These are phyloP conservation scores for Gracilaria domingensis DNA, from an alignment of 23 red algal species.

Conservation along the genomic window DNA sequence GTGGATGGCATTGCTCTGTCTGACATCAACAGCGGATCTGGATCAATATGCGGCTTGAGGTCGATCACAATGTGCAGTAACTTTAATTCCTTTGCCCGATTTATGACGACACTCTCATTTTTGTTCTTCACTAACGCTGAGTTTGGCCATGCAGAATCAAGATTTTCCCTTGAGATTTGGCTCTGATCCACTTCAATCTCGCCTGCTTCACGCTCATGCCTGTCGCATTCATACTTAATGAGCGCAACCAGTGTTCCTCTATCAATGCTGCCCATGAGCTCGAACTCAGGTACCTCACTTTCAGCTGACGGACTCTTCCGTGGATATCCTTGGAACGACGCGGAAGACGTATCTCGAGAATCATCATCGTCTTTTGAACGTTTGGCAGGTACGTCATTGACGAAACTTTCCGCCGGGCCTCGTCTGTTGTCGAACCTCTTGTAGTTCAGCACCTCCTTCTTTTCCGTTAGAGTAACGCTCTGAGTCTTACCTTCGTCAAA, in stretches of 20 bases:
- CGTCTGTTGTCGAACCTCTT: neutral
- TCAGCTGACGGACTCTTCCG: neutral
- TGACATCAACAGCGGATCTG: slow-evolving; percentile 82
- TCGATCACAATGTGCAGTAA: slow-evolving; percentile 52
- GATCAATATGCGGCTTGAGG: slow-evolving; percentile 78
- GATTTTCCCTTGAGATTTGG: slow-evolving; percentile 36
- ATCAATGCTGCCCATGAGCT: slow-evolving; percentile 49
- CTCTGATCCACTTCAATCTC: slow-evolving; percentile 17
- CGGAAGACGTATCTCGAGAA: neutral
- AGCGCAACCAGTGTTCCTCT: slow-evolving; percentile 47
- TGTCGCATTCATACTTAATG: slow-evolving; percentile 53
- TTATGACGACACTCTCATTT: slow-evolving; percentile 52
- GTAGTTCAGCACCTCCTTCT: slow-evolving; percentile 27
- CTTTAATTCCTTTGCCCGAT: slow-evolving; percentile 13
- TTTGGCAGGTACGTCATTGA: neutral
- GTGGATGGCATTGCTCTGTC: slow-evolving; percentile 68
- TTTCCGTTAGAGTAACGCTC: slow-evolving; percentile 25
- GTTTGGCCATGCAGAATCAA: slow-evolving; percentile 84
- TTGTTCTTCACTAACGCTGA: slow-evolving; percentile 25
- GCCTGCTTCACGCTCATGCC: slow-evolving; percentile 1
- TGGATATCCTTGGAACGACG: neutral
- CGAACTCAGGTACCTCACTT: slow-evolving; percentile 29
- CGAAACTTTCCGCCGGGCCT: neutral
- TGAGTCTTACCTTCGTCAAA: slow-evolving; percentile 37
- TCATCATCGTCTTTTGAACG: neutral